A percentile compares a stretch with the other conserved stretches of the same genome.
Evolutionary conservation across 805 yeast species (phyloP).

Genomic region (Candida cerambycidarum): DNA sequence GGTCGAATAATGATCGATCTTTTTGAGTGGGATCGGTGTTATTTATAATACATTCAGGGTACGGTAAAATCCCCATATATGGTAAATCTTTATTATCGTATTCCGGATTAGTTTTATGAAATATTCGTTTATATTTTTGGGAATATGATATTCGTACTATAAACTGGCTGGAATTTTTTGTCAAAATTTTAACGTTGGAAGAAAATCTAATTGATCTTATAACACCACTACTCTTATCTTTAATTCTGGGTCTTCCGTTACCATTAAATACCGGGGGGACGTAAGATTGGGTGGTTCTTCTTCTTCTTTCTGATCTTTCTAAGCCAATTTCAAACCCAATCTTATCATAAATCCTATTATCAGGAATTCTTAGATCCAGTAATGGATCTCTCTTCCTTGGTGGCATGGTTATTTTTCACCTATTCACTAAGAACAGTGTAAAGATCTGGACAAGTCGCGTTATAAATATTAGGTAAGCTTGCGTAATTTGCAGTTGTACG

Average conservation of each 20-base stretch:
- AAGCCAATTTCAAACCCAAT: slow-evolving; percentile 18
- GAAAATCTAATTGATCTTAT: slow-evolving; percentile 3
- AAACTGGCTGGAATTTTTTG: not conserved
- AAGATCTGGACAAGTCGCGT: slow-evolving; percentile 4
- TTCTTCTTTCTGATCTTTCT: slow-evolving; percentile 23
- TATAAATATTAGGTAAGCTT: not conserved
- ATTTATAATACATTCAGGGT: slow-evolving; percentile 58
- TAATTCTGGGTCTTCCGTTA: not conserved
- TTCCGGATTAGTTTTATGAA: slow-evolving; percentile 13
- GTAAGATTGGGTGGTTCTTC: not conserved
- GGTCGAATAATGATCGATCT: slow-evolving; percentile 52
- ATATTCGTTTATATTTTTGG: slow-evolving; percentile 1
- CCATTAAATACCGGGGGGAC: not conserved
- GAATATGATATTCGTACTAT: slow-evolving; percentile 1
- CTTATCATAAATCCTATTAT: slow-evolving; percentile 28
- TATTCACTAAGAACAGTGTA: not conserved
- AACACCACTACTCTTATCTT: not conserved
- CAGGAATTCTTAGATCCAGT: slow-evolving; percentile 29
- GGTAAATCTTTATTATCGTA: slow-evolving; percentile 45
- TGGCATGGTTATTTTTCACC: slow-evolving; percentile 18
- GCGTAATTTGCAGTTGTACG: not conserved
- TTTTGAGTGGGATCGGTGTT: slow-evolving; percentile 57
- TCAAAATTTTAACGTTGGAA: not conserved
- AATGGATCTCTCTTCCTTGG: slow-evolving; percentile 22
- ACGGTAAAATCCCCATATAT: slow-evolving; percentile 61